phyloP scores from a whole-genome alignment of 106 monocot genomes.

The Acanthochlamys bracteata region DNA sequence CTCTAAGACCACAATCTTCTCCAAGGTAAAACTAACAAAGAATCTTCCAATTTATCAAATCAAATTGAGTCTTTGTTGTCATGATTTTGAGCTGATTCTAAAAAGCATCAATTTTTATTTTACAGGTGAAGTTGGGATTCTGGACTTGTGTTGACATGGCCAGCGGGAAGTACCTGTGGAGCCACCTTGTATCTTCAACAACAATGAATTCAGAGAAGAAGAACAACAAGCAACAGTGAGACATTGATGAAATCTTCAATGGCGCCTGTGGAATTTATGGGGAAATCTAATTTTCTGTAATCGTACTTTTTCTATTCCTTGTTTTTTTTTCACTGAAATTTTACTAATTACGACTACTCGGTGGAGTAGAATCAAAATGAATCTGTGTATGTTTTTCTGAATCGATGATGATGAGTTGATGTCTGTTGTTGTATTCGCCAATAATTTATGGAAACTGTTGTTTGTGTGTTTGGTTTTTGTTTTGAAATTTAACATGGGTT shows the following conservation, averaged over 20 bases:
- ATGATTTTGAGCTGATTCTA: too few species aligned
- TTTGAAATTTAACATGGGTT: too few species aligned
- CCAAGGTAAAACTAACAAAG: constrained; percentile 17
- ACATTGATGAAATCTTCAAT: background rate
- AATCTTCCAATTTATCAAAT: too few species aligned
- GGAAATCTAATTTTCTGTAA: background rate
- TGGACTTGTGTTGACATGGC: constrained; percentile 91
- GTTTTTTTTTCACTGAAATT: too few species aligned
- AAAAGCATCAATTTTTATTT: background rate
- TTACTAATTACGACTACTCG: too few species aligned
- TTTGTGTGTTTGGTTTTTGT: too few species aligned
- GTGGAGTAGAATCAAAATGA: background rate
- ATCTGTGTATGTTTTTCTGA: background rate
- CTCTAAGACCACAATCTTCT: constrained; percentile 4
- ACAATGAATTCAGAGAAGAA: background rate
- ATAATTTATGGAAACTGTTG: too few species aligned
- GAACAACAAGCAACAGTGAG: background rate
- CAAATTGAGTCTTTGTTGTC: background rate
- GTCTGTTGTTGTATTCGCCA: background rate
- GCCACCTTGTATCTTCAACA: constrained; percentile 26
- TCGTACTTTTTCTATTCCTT: background rate
- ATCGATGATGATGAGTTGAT: too few species aligned
- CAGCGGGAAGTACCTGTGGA: constrained; percentile 83
- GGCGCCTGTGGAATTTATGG: background rate
- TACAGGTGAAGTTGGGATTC: constrained; percentile 52